Conservation (phyloP, 345 rosid genomes). For the Citrus medica region DNA sequence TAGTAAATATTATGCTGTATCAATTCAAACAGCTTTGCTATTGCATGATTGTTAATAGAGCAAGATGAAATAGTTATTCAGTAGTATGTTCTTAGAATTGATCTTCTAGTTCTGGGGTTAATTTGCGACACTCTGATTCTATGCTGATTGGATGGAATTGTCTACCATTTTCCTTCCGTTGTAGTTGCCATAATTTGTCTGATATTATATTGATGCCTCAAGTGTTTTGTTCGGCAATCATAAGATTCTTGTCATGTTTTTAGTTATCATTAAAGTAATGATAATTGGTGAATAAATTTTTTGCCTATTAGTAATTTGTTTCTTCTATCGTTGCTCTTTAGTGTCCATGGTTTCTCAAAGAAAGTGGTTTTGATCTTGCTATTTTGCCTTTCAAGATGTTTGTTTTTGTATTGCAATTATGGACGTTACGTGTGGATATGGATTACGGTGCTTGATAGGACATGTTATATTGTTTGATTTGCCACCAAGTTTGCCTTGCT, state of each 20-base stretch:
- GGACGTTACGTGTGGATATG: not conserved
- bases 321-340: not conserved
- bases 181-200: not conserved
- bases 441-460: not conserved
- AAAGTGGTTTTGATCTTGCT: not conserved
- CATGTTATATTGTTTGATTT: not conserved
- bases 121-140: not conserved
- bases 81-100: not conserved
- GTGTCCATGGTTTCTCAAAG: not conserved
- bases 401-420: not conserved
- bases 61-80: not conserved
- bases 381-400: not conserved
- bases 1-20: not conserved
- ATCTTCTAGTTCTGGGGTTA: not conserved
- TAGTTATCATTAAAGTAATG: not conserved
- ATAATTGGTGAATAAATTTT: not conserved
- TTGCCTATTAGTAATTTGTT: not conserved
- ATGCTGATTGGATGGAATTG: not conserved
- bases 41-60: not conserved
- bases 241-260: not conserved
- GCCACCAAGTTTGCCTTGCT: not conserved
- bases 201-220: not conserved
- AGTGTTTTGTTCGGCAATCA: not conserved
- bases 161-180: not conserved
- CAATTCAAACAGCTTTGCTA: not conserved